Conservation (phyloP, 805 yeast genomes). For the Yarrowia sp. region DNA sequence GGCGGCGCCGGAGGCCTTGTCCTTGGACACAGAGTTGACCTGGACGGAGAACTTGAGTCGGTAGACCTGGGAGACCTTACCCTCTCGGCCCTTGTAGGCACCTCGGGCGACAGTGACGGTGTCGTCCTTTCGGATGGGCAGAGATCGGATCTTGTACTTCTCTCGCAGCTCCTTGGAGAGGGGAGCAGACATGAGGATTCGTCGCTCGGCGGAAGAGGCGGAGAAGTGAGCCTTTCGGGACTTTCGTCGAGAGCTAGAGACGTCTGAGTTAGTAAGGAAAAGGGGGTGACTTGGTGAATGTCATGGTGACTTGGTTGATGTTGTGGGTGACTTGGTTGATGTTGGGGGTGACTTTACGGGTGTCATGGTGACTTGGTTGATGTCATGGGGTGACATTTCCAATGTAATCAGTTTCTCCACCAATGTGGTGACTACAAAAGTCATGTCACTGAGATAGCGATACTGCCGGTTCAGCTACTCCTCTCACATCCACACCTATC, state of each 20-base stretch:
- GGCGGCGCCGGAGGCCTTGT: constrained; percentile 97
- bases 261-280: constrained; percentile 63
- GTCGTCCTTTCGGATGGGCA: constrained; percentile 98
- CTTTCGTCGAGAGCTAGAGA: constrained; percentile 98
- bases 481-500: too few relatives aligned
- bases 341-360: too few relatives aligned
- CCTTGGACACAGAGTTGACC: constrained; percentile 96
- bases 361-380: too few relatives aligned
- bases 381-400: too few relatives aligned
- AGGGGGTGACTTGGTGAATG: background rate
- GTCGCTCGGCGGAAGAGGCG: constrained; percentile 95
- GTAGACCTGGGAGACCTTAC: constrained; percentile 97
- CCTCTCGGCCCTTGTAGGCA: constrained; percentile 99
- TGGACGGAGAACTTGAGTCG: constrained; percentile 97
- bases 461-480: too few relatives aligned
- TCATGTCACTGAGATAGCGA: too few relatives aligned
- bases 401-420: too few relatives aligned
- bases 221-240: constrained; percentile 99
- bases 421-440: too few relatives aligned
- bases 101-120: constrained; percentile 97
- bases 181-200: constrained; percentile 96
- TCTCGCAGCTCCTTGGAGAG: constrained; percentile 98
- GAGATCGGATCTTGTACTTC: constrained; percentile 92
- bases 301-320: too few relatives aligned
- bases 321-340: too few relatives aligned